phyloP scores from a whole-genome alignment of 2,329 filamentous ascomycete species.

The Zymoseptoria brevis region DNA sequence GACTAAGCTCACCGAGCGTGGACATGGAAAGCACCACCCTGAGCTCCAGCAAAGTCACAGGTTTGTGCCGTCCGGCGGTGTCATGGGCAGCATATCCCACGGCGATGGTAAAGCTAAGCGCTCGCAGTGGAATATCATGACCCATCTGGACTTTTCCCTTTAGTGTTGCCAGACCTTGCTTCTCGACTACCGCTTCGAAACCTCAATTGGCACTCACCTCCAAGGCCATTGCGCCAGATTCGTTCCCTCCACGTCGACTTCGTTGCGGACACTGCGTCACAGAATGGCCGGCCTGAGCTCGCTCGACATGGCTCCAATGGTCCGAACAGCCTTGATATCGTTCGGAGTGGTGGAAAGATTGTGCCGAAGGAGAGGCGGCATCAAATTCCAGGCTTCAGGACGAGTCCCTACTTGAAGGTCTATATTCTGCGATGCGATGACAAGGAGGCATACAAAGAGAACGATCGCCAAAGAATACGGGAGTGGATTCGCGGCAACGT shows the following conservation, averaged over 20 bases:
- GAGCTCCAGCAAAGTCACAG: slow-evolving; percentile 44
- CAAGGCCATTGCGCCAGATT: slow-evolving; percentile 84
- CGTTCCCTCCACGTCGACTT: slow-evolving; percentile 86
- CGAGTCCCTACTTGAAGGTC: slow-evolving; percentile 89
- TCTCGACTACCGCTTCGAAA: slow-evolving; percentile 78
- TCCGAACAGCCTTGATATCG: slow-evolving; percentile 39
- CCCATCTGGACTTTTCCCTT: slow-evolving; percentile 77
- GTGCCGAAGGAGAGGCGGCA: slow-evolving; percentile 59
- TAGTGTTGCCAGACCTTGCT: slow-evolving; percentile 68
- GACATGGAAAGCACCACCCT: slow-evolving; percentile 28
- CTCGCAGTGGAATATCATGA: slow-evolving; percentile 86
- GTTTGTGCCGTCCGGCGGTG: slow-evolving; percentile 21
- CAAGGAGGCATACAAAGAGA: slow-evolving; percentile 83
- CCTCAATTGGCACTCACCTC: slow-evolving; percentile 93
- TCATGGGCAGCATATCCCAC: slow-evolving; percentile 1
- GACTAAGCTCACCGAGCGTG: slow-evolving; percentile 15
- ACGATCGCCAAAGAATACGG: slow-evolving; percentile 66
- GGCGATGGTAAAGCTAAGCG: slow-evolving; percentile 6
- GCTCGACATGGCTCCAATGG: slow-evolving; percentile 16
- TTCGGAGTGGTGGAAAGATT: slow-evolving; percentile 20
- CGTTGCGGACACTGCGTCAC: slow-evolving; percentile 42
- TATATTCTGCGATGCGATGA: slow-evolving; percentile 89
- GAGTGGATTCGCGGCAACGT: slow-evolving; percentile 85
- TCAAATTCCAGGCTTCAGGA: slow-evolving; percentile 87
- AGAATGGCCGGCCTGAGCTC: slow-evolving; percentile 17